Conservation (phyloP, 177 flowering plant genomes). For the Vitis hybrid region DNA sequence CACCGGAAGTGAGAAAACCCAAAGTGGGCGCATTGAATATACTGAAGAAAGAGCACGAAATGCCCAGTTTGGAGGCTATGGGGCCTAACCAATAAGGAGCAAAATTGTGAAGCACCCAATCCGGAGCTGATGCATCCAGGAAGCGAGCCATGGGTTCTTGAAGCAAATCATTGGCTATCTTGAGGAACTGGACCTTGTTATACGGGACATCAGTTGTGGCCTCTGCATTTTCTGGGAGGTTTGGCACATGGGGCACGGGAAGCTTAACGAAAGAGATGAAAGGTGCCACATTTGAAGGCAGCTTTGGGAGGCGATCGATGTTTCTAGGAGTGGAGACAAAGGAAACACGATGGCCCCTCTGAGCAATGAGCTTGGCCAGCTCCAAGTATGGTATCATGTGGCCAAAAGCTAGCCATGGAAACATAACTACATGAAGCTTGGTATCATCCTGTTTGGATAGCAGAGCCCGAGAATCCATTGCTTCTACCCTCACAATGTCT, state of each 20-base stretch:
- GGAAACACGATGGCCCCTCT: slow-evolving; percentile 17
- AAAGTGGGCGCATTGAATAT: not conserved
- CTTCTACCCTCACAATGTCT: too few relatives aligned
- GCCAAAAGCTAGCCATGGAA: too few relatives aligned
- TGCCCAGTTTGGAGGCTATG: not conserved
- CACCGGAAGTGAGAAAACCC: not conserved
- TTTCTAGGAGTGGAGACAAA: too few relatives aligned
- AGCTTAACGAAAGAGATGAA: slow-evolving; percentile 9
- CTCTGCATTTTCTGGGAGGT: slow-evolving; percentile 17
- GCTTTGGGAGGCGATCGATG: too few relatives aligned
- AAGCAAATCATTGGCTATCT: slow-evolving; percentile 7
- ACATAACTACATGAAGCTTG: slow-evolving; percentile 14
- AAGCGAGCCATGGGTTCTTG: not conserved
- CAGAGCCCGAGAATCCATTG: not conserved
- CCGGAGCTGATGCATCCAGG: not conserved
- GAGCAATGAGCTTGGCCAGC: slow-evolving; percentile 16
- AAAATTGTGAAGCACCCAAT: not conserved
- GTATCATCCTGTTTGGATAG: not conserved
- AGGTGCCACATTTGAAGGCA: not conserved
- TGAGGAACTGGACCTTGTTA: not conserved
- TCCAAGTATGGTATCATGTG: slow-evolving; percentile 3
- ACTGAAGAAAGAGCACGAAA: not conserved
- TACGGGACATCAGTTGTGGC: slow-evolving; percentile 16
- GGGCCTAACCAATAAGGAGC: not conserved
- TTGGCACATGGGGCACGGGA: slow-evolving; percentile 4